Evolutionary conservation across 2,329 filamentous ascomycete genomes (phyloP), one percentile per base, ranked within the genome.

Genomic region (Claviceps citrina): DNA sequence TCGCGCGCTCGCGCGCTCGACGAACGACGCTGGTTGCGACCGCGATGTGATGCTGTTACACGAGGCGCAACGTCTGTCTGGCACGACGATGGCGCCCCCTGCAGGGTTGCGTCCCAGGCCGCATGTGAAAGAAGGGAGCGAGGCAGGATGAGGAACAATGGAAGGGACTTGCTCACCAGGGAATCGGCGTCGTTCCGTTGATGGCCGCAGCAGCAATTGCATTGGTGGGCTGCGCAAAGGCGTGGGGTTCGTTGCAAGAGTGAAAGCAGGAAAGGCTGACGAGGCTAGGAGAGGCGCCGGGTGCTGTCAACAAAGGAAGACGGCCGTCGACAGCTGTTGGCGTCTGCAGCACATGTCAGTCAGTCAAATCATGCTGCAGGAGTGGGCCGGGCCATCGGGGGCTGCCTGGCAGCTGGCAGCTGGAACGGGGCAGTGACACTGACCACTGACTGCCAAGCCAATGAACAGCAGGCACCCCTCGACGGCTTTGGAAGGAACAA

Each of bases 151-250:
- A 22, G 9, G 6, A 30, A 19, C 18, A 28, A 34, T n/a, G 24
- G 25, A 30, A 35, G 26, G 15, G 24, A 3, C 26, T 31, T 32
- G 35, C 42, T 41, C 25, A 43, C 42, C 40, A 32, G 24, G 43
- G 42, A 46, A 43, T 44, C 42, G 44, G 45, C 44, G 42, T 38
- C 30, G 39, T 43, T 46, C 39, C 39, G 36, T 47, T 46, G 37
- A 41, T 34, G 36, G 44, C 31, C 31, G 36, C 30, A 18, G 36
- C 33, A 34, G 20, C 39, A 38, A 40, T 26, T 43, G 43, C 30
- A 43, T 42, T 35, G 44, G 44, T 43, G 42, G 32, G 35, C 34
- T 38, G 25, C 26, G 33, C 39, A 27, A 13, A 26, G 35, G 32
- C 36, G 43, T 44, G 36, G 39, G 33, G 43, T 37, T 39, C 27